Evolutionary conservation across 177 flowering plant genomes (phyloP).

Genomic region (Telopea speciosissima): DNA sequence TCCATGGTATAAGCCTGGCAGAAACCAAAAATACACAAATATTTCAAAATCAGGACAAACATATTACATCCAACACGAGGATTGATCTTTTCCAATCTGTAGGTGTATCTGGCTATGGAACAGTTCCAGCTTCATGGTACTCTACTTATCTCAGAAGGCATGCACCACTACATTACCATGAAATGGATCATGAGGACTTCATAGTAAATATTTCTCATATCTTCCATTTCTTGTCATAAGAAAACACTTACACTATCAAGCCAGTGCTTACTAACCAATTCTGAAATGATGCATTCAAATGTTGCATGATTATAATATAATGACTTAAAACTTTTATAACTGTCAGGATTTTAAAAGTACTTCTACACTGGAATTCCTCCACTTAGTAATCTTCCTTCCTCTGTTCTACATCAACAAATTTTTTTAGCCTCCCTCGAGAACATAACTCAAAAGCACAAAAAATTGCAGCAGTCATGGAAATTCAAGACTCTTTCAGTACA

Average conservation of each 20-base stretch:
- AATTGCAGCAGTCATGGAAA: no score
- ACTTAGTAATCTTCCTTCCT: not conserved
- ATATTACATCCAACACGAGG: not conserved
- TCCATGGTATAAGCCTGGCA: slow-evolving; percentile 87
- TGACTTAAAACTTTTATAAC: not conserved
- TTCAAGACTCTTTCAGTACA: not conserved
- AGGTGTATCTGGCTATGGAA: not conserved
- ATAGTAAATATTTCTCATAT: not conserved
- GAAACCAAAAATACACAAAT: slow-evolving; percentile 4
- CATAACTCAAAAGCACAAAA: no score
- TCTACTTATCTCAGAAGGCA: not conserved
- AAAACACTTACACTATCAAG: not conserved
- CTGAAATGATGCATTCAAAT: not conserved
- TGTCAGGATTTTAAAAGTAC: not conserved
- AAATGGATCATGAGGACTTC: not conserved
- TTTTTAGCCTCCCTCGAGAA: not conserved
- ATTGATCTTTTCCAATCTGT: not conserved
- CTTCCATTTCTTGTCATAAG: not conserved
- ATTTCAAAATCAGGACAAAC: not conserved
- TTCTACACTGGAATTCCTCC: not conserved
- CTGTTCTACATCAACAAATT: not conserved
- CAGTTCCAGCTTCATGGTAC: not conserved
- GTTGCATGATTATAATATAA: not conserved
- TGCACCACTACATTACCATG: not conserved
- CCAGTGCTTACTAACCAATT: not conserved